Evolutionary conservation across 306 rosid genomes (phyloP).

Genomic region (Lupinus albus): DNA sequence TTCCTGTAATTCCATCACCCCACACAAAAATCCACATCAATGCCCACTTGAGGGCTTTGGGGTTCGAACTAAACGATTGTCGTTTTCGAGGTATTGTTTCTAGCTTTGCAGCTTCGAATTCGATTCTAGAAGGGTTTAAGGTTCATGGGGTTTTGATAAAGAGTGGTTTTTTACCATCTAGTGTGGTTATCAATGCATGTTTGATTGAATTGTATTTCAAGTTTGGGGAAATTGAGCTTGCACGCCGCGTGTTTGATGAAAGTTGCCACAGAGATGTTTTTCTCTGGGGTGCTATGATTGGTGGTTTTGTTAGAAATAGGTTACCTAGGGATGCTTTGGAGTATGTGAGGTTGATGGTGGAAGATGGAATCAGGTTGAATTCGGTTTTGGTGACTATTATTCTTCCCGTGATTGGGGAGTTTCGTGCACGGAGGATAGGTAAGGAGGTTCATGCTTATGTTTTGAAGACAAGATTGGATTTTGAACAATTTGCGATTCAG

Average conservation of each 20-base stretch:
- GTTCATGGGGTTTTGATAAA: conserved; percentile 63
- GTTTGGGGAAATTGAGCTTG: conserved; percentile 59
- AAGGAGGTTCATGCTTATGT: conserved; percentile 69
- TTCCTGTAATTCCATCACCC: too few species aligned
- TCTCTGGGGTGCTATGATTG: conserved; percentile 63
- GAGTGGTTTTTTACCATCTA: conserved; percentile 53
- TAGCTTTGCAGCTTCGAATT: conserved; percentile 50
- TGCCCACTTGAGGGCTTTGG: too few species aligned
- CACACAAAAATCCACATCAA: too few species aligned
- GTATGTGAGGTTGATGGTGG: conserved; percentile 57
- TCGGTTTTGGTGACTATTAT: conserved; percentile 53
- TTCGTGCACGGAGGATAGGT: conserved; percentile 49
- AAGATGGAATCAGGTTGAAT: conserved; percentile 54
- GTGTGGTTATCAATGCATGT: conserved; percentile 48
- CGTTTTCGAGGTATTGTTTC: background rate
- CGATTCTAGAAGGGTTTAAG: conserved; percentile 59
- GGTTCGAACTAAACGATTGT: too few species aligned
- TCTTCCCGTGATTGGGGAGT: conserved; percentile 64
- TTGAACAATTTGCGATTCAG: conserved; percentile 53
- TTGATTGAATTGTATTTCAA: conserved; percentile 52
- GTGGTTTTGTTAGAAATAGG: conserved; percentile 58
- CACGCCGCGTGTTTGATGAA: conserved; percentile 57
- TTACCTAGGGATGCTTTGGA: conserved; percentile 59
- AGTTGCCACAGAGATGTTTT: conserved; percentile 54
- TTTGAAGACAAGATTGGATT: conserved; percentile 53